phyloP scores from a whole-genome alignment of 768 basidiomycete genomes.

The Paxillus involutus region DNA sequence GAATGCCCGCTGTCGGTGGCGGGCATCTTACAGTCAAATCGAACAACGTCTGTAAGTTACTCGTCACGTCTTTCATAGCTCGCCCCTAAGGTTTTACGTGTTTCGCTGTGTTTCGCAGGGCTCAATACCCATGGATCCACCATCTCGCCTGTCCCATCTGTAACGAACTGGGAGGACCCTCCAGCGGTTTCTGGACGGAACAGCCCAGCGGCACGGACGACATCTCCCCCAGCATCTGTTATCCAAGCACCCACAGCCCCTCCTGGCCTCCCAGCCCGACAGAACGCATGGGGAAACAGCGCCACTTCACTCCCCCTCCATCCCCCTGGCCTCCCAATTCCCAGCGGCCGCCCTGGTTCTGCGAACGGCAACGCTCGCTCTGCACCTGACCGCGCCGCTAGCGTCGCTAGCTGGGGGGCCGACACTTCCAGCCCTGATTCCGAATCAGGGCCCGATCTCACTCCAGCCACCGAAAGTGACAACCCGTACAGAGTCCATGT shows the following conservation, averaged over 20 bases:
- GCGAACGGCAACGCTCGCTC: not conserved
- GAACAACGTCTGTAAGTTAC: conserved; percentile 27
- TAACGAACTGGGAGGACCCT: conserved; percentile 22
- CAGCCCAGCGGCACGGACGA: conserved; percentile 12
- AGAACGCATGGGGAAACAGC: conserved; percentile 11
- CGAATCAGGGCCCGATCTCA: conserved; percentile 24
- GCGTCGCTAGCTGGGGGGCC: conserved; percentile 21
- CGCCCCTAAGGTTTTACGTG: not conserved
- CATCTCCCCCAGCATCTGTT: conserved; percentile 1
- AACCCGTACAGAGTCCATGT: conserved; percentile 21
- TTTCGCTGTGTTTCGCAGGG: conserved; percentile 13
- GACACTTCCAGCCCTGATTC: conserved; percentile 28
- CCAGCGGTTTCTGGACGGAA: conserved; percentile 10
- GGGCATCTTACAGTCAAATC: conserved; percentile 26
- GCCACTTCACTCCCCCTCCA: conserved; percentile 7
- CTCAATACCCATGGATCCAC: conserved; percentile 4
- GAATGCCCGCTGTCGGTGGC: conserved; percentile 27
- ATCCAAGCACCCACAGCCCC: conserved; percentile 7
- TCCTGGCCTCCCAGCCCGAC: conserved; percentile 8
- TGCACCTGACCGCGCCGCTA: conserved; percentile 7
- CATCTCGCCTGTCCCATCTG: not conserved
- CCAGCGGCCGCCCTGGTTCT: not conserved
- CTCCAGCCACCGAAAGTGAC: conserved; percentile 22
- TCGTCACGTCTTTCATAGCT: too few species aligned
- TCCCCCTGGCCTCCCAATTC: conserved; percentile 13